Percentiles rank a stretch among this genome's conserved stretches.
Conservation (phyloP, 768 basidiomycete genomes). For the Lactarius tabidus region DNA sequence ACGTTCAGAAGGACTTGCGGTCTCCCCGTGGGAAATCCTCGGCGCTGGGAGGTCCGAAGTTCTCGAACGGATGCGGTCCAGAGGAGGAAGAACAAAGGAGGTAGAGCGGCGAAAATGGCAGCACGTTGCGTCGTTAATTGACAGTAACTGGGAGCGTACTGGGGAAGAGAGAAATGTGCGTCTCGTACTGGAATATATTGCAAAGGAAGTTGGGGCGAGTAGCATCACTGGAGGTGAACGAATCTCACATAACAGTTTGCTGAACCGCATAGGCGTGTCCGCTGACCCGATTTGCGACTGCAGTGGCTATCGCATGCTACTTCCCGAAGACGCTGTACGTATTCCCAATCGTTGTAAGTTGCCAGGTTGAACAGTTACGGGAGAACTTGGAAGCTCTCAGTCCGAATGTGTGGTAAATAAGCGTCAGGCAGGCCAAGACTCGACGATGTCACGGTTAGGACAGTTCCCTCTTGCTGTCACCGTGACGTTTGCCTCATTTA, state of each 20-base stretch:
- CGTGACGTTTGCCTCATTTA: too few relatives aligned
- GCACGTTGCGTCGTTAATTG: conserved; percentile 22
- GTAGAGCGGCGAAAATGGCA: conserved; percentile 36
- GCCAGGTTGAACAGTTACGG: conserved; percentile 49
- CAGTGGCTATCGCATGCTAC: conserved; percentile 50
- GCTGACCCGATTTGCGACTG: neutral
- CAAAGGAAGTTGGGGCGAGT: conserved; percentile 45
- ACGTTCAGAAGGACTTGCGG: conserved; percentile 32
- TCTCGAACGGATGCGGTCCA: conserved; percentile 36
- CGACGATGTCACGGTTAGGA: too few relatives aligned
- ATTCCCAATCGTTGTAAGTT: conserved; percentile 49
- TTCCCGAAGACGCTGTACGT: conserved; percentile 48
- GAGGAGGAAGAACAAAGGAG: conserved; percentile 36
- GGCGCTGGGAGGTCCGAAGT: conserved; percentile 41
- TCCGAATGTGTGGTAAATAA: too few relatives aligned
- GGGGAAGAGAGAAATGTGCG: conserved; percentile 21
- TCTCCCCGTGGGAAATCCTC: conserved; percentile 43
- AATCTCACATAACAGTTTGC: neutral
- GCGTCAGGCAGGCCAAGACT: too few relatives aligned
- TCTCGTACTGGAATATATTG: conserved; percentile 40
- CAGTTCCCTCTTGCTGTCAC: too few relatives aligned
- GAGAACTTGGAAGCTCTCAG: conserved; percentile 50
- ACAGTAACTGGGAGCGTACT: conserved; percentile 17
- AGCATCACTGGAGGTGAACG: conserved; percentile 43
- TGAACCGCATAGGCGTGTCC: neutral